Evolutionary conservation across 78 protist genomes (phyloP).

Genomic region (Dictyostelium discoideum): DNA sequence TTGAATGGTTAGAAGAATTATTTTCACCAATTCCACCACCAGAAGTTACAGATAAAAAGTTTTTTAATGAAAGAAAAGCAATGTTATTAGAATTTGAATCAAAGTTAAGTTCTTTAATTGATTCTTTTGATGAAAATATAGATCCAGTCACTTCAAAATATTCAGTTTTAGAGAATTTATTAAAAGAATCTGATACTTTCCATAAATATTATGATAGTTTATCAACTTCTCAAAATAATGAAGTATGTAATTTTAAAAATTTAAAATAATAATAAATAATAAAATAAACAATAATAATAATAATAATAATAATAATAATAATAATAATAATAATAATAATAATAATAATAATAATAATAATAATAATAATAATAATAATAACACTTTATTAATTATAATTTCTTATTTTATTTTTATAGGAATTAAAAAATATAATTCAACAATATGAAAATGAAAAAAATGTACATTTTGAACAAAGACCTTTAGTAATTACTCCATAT

Average conservation of each 20-base stretch:
- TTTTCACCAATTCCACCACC: slow-evolving; percentile 46
- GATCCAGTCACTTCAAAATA: background rate
- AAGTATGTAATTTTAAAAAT: background rate
- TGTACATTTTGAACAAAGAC: slow-evolving; percentile 29
- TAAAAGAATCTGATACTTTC: slow-evolving; percentile 21
- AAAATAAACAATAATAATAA: background rate
- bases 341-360: background rate
- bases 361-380: background rate
- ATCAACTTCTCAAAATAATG: background rate
- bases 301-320: background rate
- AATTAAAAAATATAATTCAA: slow-evolving; percentile 5
- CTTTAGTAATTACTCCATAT: background rate
- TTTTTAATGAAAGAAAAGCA: background rate
- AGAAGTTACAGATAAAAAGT: background rate
- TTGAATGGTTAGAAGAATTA: slow-evolving; percentile 49
- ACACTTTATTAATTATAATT: background rate
- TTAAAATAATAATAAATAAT: background rate
- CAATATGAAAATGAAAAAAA: slow-evolving; percentile 22
- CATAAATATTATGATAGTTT: slow-evolving; percentile 13
- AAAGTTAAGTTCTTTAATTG: background rate
- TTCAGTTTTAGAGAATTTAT: background rate
- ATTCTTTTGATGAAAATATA: slow-evolving; percentile 13
- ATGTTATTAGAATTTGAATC: background rate
- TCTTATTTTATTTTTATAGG: slow-evolving; percentile 13
- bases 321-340: background rate